Evolutionary conservation across 73 alveolate species (phyloP), one percentile per base, ranked within the genome.

Genomic region (Paramecium sexaurelia): DNA sequence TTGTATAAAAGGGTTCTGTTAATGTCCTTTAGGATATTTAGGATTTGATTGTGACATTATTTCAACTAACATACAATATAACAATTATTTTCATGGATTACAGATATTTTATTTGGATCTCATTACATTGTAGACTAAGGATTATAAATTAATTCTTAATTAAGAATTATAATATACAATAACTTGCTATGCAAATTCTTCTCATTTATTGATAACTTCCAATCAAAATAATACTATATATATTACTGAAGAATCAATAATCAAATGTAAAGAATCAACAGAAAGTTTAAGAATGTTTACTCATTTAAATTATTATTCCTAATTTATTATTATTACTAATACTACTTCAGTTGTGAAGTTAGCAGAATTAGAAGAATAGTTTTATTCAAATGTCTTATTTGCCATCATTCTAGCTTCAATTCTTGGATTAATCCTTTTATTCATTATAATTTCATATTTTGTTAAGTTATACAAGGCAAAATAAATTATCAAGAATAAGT

Each of bases 31-130:
- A 61, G 83, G 83, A 3, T 61, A 32, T 26, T 26, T 61, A 29
- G 83, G 83, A 3, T 29, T 26, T 29, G 83, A 61, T 61, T 61
- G 83, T 61, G 24, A 32, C 11, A 61, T 61, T 1, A 15, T 61
- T 8, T 26, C 83, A 61, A 6, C 83, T 26, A 61, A 61, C 19
- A 61, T 61, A 61, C 47, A 61, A 4, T 27, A 1, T 0, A 29
- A 61, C 26, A 61, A 24, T 61, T 61, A 61, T 61, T 61, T 61
- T 61, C 43, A 61, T 11, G 83, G 83, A 29, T 29, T 61, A 26
- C 43, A 61, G 26, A 29, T 61, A 32, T 61, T 61, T 61, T 61
- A 61, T 61, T 61, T 61, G n/a, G 83, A 61, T 61, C 43, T 61
- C 11, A 61, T 61, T 5, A 61, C 83, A 29, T 32, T 61, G 47